These are phyloP conservation scores for Penicillium herquei DNA, from an alignment of 495 filamentous ascomycete species.

Conservation along the genomic window DNA sequence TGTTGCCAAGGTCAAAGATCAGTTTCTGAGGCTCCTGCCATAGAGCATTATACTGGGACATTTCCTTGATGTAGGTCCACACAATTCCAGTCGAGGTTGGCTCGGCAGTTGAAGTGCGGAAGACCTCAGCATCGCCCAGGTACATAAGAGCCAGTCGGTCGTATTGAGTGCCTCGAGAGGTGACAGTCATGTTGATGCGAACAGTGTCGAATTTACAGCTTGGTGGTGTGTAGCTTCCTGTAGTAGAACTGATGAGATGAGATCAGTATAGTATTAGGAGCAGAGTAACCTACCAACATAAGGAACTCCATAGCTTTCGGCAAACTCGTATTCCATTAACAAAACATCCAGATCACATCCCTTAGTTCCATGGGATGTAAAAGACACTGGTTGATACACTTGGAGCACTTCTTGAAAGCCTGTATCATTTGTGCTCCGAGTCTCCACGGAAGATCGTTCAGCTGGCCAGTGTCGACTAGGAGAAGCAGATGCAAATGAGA, in stretches of 20 bases:
- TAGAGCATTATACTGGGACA: slow-evolving; percentile 69
- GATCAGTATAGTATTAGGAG: neutral
- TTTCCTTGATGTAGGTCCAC: slow-evolving; percentile 80
- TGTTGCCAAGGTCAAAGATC: slow-evolving; percentile 81
- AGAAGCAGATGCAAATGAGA: neutral
- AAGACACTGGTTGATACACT: slow-evolving; percentile 62
- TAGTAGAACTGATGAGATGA: neutral
- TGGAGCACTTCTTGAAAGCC: slow-evolving; percentile 58
- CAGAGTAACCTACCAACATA: slow-evolving; percentile 62
- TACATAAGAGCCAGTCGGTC: slow-evolving; percentile 81
- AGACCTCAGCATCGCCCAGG: slow-evolving; percentile 77
- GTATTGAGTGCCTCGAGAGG: slow-evolving; percentile 71
- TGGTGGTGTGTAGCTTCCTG: slow-evolving; percentile 68
- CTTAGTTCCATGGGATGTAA: slow-evolving; percentile 34
- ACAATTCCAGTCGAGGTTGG: slow-evolving; percentile 68
- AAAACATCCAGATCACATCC: slow-evolving; percentile 49
- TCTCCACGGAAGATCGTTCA: slow-evolving; percentile 1
- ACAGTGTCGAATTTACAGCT: slow-evolving; percentile 74
- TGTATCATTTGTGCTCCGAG: slow-evolving; percentile 12
- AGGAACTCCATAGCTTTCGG: slow-evolving; percentile 71
- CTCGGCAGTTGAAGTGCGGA: slow-evolving; percentile 84
- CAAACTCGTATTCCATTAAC: slow-evolving; percentile 75
- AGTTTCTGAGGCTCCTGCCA: slow-evolving; percentile 68
- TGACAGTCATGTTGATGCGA: slow-evolving; percentile 78
- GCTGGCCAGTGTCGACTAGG: neutral